Evolutionary conservation across 345 rosid species (phyloP).

Genomic region (Lumnitzera racemosa): DNA sequence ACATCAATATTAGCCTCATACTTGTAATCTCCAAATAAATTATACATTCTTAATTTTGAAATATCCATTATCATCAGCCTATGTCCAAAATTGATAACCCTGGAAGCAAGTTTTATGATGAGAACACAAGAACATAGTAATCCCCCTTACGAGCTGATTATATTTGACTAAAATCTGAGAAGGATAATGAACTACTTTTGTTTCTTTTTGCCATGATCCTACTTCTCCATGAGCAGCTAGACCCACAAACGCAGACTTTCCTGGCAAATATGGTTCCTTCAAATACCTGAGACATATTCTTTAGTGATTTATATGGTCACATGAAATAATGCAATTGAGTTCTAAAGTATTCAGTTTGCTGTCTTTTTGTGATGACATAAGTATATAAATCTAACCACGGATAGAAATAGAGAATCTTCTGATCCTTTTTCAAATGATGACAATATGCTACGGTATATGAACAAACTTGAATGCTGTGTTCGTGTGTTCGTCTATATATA

Average conservation of each 20-base stretch:
- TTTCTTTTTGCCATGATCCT: constrained; percentile 38
- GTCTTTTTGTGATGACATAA: no score
- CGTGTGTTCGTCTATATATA: background rate
- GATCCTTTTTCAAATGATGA: no score
- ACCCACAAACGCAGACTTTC: constrained; percentile 24
- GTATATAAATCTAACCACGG: no score
- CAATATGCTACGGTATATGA: no score
- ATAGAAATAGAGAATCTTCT: no score
- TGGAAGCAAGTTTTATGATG: background rate
- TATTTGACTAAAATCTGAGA: background rate
- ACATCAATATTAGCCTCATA: constrained; percentile 10
- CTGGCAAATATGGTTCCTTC: background rate
- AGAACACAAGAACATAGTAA: no score
- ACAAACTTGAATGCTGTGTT: no score
- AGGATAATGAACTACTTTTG: constrained; percentile 13
- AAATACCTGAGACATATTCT: background rate
- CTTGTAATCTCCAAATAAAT: constrained; percentile 31
- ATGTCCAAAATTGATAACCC: constrained; percentile 41
- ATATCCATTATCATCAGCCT: constrained; percentile 16
- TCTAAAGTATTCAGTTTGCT: no score
- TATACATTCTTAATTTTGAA: constrained; percentile 26
- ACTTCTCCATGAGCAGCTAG: constrained; percentile 32
- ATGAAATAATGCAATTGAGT: background rate
- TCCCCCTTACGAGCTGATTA: no score
- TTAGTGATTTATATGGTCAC: constrained; percentile 1